Percentiles rank a stretch among this genome's conserved stretches.
These are phyloP conservation scores for Bolboschoenoplectus hybrid DNA, from an alignment of 202 grass and related monocot species.

Conservation along the genomic window DNA sequence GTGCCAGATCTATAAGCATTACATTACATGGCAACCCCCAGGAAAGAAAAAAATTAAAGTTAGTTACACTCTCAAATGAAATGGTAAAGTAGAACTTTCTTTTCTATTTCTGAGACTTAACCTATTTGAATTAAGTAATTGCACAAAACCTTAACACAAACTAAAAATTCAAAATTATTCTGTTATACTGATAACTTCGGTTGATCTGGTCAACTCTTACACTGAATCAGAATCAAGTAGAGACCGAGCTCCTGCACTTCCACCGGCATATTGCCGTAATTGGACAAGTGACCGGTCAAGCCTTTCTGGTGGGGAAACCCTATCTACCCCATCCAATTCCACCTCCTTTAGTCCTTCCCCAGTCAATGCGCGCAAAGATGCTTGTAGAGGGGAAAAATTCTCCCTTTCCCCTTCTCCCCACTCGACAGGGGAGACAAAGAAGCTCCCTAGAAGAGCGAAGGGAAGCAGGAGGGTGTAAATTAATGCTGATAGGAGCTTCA, in stretches of 20 bases:
- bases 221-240: conserved; percentile 27
- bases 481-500: conserved; percentile 2
- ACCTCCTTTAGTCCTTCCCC: background rate
- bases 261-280: background rate
- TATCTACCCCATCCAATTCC: background rate
- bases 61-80: background rate
- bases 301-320: background rate
- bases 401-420: background rate
- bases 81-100: background rate
- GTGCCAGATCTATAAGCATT: conserved; percentile 41
- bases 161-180: background rate
- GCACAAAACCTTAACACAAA: background rate
- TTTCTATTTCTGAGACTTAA: background rate
- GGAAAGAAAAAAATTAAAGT: background rate
- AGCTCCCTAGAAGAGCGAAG: background rate
- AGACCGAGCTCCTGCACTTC: background rate
- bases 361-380: background rate
- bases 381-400: background rate
- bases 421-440: conserved; percentile 20
- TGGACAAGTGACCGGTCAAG: background rate
- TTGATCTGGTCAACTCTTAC: background rate
- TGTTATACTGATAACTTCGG: background rate
- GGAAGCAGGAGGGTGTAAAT: background rate
- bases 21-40: conserved; percentile 10
- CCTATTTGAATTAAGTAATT: background rate